Evolutionary conservation across 495 filamentous ascomycete species (phyloP).

Genomic region (Penicillium robsamsonii): DNA sequence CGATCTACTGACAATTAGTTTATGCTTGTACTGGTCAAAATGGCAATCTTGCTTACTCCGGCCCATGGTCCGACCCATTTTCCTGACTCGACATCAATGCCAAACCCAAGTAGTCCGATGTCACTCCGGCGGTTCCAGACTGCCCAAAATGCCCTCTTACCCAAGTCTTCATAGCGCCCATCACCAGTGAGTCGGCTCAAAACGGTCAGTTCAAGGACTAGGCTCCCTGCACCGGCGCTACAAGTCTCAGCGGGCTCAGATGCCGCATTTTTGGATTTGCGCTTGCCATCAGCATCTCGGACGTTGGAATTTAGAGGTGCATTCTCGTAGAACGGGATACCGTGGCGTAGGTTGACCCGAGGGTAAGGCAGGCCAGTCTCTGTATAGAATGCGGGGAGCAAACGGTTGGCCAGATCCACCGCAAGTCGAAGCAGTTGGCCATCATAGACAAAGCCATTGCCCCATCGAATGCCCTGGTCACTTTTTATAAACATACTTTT

Average conservation of each 20-base stretch:
- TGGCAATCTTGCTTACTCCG: constrained; percentile 48
- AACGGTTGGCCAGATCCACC: constrained; percentile 73
- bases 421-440: constrained; percentile 86
- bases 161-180: constrained; percentile 78
- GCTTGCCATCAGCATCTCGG: constrained; percentile 5
- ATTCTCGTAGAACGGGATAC: constrained; percentile 85
- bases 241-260: constrained; percentile 91
- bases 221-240: constrained; percentile 89
- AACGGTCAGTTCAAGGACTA: constrained; percentile 89
- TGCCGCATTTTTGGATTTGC: constrained; percentile 16
- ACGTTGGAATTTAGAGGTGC: constrained; percentile 60
- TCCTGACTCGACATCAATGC: constrained; percentile 88
- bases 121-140: constrained; percentile 85
- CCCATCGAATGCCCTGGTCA: constrained; percentile 64
- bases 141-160: constrained; percentile 91
- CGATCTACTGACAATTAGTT: constrained; percentile 54
- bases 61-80: constrained; percentile 84
- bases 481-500: constrained; percentile 31
- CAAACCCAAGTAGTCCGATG: constrained; percentile 84
- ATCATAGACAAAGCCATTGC: constrained; percentile 77
- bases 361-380: constrained; percentile 92
- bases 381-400: constrained; percentile 88
- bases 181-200: constrained; percentile 88
- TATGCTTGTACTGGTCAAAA: neutral
- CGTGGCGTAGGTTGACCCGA: constrained; percentile 86